A percentile compares a stretch with the other conserved stretches of the same genome.
Evolutionary conservation across 2,329 filamentous ascomycete genomes (phyloP).

Genomic region (Aspergillus alliaceus): DNA sequence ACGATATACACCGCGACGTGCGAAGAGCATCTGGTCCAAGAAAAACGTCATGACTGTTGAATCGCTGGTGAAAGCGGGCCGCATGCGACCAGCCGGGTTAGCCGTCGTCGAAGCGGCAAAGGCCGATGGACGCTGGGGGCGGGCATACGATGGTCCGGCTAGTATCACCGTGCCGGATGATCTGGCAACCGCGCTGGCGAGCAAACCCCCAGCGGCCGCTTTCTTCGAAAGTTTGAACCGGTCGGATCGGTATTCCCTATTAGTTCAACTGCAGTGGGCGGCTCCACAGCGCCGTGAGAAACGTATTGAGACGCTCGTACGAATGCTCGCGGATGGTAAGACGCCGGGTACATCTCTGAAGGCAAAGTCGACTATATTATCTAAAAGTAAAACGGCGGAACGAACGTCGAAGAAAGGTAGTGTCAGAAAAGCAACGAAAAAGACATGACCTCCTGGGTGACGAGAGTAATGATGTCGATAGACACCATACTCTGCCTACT

Average conservation of each 20-base stretch:
- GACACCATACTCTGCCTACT: too few relatives aligned
- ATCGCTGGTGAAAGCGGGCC: slow-evolving; percentile 44
- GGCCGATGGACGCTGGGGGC: slow-evolving; percentile 59
- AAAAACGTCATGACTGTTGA: slow-evolving; percentile 58
- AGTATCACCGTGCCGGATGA: slow-evolving; percentile 51
- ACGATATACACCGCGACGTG: slow-evolving; percentile 59
- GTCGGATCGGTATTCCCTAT: slow-evolving; percentile 48
- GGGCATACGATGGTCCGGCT: slow-evolving; percentile 55
- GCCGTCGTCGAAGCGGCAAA: slow-evolving; percentile 56
- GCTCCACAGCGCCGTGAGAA: slow-evolving; percentile 27
- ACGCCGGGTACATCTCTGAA: background rate
- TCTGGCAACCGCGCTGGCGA: slow-evolving; percentile 47
- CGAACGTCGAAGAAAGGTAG: too few relatives aligned
- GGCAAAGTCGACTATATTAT: background rate
- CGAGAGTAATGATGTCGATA: too few relatives aligned
- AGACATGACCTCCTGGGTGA: background rate
- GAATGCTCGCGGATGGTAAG: slow-evolving; percentile 34
- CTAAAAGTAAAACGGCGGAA: background rate
- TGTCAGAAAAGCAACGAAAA: background rate
- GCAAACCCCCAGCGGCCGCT: slow-evolving; percentile 32
- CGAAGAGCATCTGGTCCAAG: slow-evolving; percentile 59
- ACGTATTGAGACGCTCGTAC: slow-evolving; percentile 48
- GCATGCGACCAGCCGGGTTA: slow-evolving; percentile 52
- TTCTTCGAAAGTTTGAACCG: slow-evolving; percentile 39
- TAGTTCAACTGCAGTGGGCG: slow-evolving; percentile 45